Evolutionary conservation across 1,139 yeast species (phyloP), one percentile per base, ranked within the genome.

Genomic region (Kodamaea alishanica): DNA sequence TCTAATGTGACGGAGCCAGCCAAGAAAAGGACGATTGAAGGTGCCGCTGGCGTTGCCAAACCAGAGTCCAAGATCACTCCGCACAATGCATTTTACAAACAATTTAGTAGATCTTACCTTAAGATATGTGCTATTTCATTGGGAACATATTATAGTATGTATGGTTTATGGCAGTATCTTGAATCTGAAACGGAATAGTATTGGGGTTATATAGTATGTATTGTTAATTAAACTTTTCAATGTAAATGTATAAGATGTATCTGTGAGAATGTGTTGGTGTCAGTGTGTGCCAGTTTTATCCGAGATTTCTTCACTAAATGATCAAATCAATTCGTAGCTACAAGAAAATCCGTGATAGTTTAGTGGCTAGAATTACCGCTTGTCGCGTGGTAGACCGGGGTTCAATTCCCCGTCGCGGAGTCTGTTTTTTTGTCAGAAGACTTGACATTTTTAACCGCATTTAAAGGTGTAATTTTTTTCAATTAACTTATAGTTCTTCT

Each of bases 371-470:
- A 65, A 65, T 65, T 58, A 56, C 70, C 70, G 70, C 63, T 65
- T 65, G 70, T 65, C 75, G 73, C 79, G 75, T 70, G 79, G 79
- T 70, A 70, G 79, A 75, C 79, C 80, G 78, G 80, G 80, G 80
- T 75, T 75, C 80, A 71, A 75, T 75, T 75, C 80, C 80, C 80
- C 78, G 80, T 75, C 78, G 74, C 78, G 79, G 79, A 75, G 80
- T 15, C 20, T 15, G 4, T 15, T 15, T 15, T 15, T 15, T 15
- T 15, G 4, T 15, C 20, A 15, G 4, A 15, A 15, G 20, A 15
- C 20, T 15, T 15, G 3, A 15, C 3, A 3, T 15, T 15, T 15
- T 15, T 4, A 15, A 15, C 20, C 20, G 20, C 20, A 15, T 15
- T 15, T 15, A 15, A 15, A 15, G 20, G 20, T 15, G 20, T 15